phyloP scores from a whole-genome alignment of 345 rosid species.

The Ceriops decandra region DNA sequence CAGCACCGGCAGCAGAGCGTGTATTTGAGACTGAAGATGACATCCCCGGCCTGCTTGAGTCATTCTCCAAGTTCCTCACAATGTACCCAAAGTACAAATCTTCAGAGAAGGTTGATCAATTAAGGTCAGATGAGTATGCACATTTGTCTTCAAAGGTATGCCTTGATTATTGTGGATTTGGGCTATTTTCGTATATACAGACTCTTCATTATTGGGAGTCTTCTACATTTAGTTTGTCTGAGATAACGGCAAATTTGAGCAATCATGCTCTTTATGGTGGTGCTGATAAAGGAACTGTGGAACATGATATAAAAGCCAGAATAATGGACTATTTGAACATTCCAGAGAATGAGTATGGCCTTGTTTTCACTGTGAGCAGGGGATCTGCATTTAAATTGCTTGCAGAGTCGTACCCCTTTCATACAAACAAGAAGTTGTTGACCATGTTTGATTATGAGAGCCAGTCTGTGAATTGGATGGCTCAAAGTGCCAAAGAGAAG shows the following conservation, averaged over 20 bases:
- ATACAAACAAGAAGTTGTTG: conserved; percentile 84
- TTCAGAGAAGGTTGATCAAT: conserved; percentile 78
- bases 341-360: conserved; percentile 95
- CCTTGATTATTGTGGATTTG: conserved; percentile 97
- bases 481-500: conserved; percentile 88
- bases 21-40: conserved; percentile 66
- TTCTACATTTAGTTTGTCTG: conserved; percentile 92
- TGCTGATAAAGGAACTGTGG: conserved; percentile 84
- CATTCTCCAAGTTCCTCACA: conserved; percentile 59
- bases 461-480: conserved; percentile 97
- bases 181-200: conserved; percentile 87
- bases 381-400: conserved; percentile 96
- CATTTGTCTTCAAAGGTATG: conserved; percentile 93
- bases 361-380: conserved; percentile 98
- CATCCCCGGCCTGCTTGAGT: conserved; percentile 59
- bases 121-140: conserved; percentile 70
- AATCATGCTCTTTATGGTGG: conserved; percentile 94
- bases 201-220: conserved; percentile 95
- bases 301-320: conserved; percentile 81
- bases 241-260: conserved; percentile 89
- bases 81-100: conserved; percentile 90
- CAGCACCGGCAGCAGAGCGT: conserved; percentile 80
- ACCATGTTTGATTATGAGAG: conserved; percentile 99
- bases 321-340: conserved; percentile 97
- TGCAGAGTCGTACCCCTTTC: conserved; percentile 94